phyloP scores from a whole-genome alignment of 1,284 basidiomycete genomes.

The Gomphus bonarii region DNA sequence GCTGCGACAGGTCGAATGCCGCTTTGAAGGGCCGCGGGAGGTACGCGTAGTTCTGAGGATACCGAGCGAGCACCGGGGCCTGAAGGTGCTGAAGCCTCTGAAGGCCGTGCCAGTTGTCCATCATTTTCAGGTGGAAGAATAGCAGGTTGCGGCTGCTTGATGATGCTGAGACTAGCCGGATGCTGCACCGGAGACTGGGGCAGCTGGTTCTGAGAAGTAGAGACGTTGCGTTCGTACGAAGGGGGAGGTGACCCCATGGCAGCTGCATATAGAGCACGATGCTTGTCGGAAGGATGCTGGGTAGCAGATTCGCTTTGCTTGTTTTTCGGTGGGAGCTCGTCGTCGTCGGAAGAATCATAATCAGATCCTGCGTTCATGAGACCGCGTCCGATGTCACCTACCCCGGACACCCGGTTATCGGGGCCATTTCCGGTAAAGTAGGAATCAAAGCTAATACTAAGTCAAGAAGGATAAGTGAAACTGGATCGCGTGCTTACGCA shows the following conservation, averaged over 20 bases:
- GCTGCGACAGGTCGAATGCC: background rate
- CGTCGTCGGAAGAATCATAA: constrained; percentile 7
- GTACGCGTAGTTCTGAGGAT: background rate
- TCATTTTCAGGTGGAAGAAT: background rate
- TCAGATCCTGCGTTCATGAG: constrained; percentile 29
- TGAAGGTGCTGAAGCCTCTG: background rate
- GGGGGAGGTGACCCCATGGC: constrained; percentile 5
- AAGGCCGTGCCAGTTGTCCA: background rate
- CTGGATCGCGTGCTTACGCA: constrained; percentile 38
- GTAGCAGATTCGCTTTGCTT: background rate
- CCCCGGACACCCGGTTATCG: constrained; percentile 36
- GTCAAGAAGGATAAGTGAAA: constrained; percentile 2
- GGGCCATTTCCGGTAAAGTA: constrained; percentile 32
- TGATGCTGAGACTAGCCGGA: background rate
- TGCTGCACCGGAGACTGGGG: background rate
- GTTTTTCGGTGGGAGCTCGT: constrained; percentile 2
- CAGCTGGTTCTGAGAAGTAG: background rate
- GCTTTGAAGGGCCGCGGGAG: background rate
- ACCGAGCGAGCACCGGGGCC: background rate
- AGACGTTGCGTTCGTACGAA: background rate
- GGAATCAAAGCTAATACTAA: constrained; percentile 44
- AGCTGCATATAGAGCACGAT: constrained; percentile 15
- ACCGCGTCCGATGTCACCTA: constrained; percentile 41
- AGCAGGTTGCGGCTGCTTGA: background rate
- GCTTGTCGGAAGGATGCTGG: constrained; percentile 10